A percentile compares a stretch with the other conserved stretches of the same genome.
Evolutionary conservation across 345 rosid species (phyloP).

Genomic region (Zanthoxylum bungeanum): DNA sequence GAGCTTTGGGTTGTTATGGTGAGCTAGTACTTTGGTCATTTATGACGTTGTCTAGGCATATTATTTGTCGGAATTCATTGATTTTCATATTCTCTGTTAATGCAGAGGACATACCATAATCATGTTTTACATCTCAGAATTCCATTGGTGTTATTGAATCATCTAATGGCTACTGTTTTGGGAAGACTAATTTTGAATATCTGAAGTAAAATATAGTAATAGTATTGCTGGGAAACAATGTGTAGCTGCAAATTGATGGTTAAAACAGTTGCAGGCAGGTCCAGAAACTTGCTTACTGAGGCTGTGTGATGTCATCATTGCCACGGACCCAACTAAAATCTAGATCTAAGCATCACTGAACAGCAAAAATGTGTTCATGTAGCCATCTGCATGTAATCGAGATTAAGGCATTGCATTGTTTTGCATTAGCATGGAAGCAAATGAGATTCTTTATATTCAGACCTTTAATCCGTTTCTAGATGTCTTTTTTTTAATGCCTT

Average conservation of each 20-base stretch:
- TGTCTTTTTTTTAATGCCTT: background rate
- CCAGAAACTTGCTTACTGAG: background rate
- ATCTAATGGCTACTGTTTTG: background rate
- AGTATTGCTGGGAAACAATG: background rate
- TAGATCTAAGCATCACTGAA: background rate
- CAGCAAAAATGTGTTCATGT: background rate
- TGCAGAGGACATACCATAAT: background rate
- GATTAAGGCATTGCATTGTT: background rate
- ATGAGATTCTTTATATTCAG: background rate
- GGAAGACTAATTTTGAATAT: background rate
- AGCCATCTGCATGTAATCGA: background rate
- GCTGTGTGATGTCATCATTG: background rate
- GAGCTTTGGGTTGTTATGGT: conserved; percentile 43
- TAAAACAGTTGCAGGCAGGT: background rate
- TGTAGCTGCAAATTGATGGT: background rate
- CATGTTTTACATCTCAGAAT: background rate
- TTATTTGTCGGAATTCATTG: background rate
- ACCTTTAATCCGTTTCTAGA: background rate
- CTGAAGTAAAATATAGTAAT: background rate
- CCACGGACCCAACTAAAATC: background rate
- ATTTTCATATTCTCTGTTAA: background rate
- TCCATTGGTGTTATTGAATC: background rate
- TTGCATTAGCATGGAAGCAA: background rate
- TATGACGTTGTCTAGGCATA: background rate
- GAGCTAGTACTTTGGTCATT: background rate